phyloP scores from a whole-genome alignment of 139 green algal genomes.

The Coccomyxa sp. region DNA sequence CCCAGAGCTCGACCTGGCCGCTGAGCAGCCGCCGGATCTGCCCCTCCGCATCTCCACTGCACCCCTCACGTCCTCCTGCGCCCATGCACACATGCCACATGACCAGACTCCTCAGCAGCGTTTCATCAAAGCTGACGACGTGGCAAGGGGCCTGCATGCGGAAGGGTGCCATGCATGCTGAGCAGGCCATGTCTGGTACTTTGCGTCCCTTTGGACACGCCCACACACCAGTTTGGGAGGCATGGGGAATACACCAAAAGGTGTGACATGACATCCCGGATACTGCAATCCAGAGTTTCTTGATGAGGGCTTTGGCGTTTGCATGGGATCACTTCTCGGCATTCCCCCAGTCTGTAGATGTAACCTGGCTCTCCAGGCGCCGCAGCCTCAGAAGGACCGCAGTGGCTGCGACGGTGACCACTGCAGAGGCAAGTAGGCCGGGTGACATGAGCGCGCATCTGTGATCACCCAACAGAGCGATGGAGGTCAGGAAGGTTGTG shows the following conservation, averaged over 20 bases:
- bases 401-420: too few relatives aligned
- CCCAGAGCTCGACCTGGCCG: conserved; percentile 44
- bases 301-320: too few relatives aligned
- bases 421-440: not conserved
- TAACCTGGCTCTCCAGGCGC: not conserved
- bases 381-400: not conserved
- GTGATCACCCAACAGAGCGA: not conserved
- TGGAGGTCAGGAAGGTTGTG: not conserved
- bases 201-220: too few relatives aligned
- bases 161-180: too few relatives aligned
- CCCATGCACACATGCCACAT: too few relatives aligned
- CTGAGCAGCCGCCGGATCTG: conserved; percentile 48
- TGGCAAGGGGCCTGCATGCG: too few relatives aligned
- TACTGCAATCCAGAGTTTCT: too few relatives aligned
- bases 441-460: not conserved
- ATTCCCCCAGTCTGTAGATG: not conserved
- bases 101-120: not conserved
- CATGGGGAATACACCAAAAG: too few relatives aligned
- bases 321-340: not conserved
- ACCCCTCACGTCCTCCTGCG: conserved; percentile 20
- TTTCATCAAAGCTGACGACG: not conserved
- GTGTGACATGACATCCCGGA: too few relatives aligned
- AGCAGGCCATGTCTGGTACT: too few relatives aligned
- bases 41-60: conserved; percentile 49
- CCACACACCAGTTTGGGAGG: too few relatives aligned